Percentiles rank a stretch among this genome's conserved stretches.
Evolutionary conservation across 1,284 basidiomycete species (phyloP).

Genomic region (Mycena sp.): DNA sequence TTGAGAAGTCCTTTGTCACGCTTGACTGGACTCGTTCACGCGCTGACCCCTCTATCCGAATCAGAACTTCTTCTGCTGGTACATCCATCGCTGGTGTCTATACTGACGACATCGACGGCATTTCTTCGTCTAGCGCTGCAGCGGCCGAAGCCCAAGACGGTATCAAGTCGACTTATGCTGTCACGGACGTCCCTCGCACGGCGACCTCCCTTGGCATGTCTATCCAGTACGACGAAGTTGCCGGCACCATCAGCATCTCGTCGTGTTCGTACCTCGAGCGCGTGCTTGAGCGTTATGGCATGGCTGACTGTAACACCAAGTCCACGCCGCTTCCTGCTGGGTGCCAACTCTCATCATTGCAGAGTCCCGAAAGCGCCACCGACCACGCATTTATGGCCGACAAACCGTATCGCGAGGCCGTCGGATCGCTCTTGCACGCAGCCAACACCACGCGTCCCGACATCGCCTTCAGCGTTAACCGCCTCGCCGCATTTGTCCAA

Average conservation of each 20-base stretch:
- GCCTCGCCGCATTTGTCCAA: too few relatives aligned
- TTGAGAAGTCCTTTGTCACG: slow-evolving; percentile 1
- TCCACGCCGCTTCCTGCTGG: slow-evolving; percentile 10
- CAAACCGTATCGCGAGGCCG: slow-evolving; percentile 37
- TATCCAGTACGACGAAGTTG: slow-evolving; percentile 13
- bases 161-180: slow-evolving; percentile 6
- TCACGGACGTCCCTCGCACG: slow-evolving; percentile 13
- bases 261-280: too few relatives aligned
- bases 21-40: slow-evolving; percentile 13
- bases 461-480: too few relatives aligned
- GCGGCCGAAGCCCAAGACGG: slow-evolving; percentile 6
- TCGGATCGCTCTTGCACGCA: slow-evolving; percentile 45
- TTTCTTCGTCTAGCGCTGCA: slow-evolving; percentile 6
- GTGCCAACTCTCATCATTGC: neutral
- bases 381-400: slow-evolving; percentile 38
- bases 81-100: too few relatives aligned
- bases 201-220: slow-evolving; percentile 23
- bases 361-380: neutral
- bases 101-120: too few relatives aligned
- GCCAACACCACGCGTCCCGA: too few relatives aligned
- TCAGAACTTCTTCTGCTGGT: too few relatives aligned
- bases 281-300: slow-evolving; percentile 3
- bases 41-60: too few relatives aligned
- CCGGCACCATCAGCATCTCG: too few relatives aligned
- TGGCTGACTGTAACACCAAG: slow-evolving; percentile 14